These are phyloP conservation scores for Zymoseptoria pseudotritici DNA, from an alignment of 2,329 filamentous ascomycete species.

Conservation along the genomic window DNA sequence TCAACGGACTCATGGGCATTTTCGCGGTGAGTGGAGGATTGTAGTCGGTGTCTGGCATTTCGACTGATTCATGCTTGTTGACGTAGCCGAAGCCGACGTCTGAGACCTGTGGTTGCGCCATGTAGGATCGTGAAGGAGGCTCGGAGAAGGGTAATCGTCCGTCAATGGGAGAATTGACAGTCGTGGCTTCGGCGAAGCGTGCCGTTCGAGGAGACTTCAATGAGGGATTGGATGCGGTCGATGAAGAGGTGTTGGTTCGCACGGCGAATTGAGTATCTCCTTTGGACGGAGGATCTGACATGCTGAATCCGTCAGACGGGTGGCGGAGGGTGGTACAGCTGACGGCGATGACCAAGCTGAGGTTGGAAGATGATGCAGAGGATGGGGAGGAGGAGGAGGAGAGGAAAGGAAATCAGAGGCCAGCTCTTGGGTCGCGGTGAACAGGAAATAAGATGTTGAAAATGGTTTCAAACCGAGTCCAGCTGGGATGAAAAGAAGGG, in stretches of 20 bases:
- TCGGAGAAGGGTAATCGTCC: conserved; percentile 52
- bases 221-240: conserved; percentile 18
- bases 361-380: background rate
- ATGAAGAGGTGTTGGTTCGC: conserved; percentile 23
- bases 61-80: conserved; percentile 49
- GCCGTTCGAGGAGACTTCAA: conserved; percentile 56
- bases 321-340: conserved; percentile 20
- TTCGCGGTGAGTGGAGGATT: conserved; percentile 45
- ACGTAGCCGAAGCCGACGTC: conserved; percentile 94
- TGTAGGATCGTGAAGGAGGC: conserved; percentile 48
- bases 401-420: conserved; percentile 25
- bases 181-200: conserved; percentile 73
- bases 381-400: conserved; percentile 25
- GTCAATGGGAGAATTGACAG: conserved; percentile 70
- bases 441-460: conserved; percentile 11
- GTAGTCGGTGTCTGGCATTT: conserved; percentile 47
- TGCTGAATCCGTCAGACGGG: conserved; percentile 31
- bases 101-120: conserved; percentile 62
- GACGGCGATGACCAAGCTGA: background rate
- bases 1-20: conserved; percentile 66
- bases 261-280: conserved; percentile 37
- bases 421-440: conserved; percentile 24
- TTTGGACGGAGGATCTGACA: conserved; percentile 39
- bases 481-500: conserved; percentile 16
- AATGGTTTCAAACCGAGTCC: conserved; percentile 13